phyloP scores from a whole-genome alignment of 2,329 filamentous ascomycete species.

The Hysterium pulicare region DNA sequence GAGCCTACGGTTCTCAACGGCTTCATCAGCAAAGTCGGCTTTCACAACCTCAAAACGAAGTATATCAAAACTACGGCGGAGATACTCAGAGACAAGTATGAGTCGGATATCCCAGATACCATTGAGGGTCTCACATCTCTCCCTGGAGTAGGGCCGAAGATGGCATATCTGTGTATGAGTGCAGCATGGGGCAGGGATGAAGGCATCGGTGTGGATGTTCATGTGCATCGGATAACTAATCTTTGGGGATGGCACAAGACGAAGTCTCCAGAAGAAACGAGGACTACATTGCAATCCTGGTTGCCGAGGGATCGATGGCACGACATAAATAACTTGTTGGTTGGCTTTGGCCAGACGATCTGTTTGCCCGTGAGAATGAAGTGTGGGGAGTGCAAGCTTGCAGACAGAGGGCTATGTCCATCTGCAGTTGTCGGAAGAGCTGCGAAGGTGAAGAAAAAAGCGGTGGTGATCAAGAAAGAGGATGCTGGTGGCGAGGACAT shows the following conservation, averaged over 20 bases:
- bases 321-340: slow-evolving; percentile 86
- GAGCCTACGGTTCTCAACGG: slow-evolving; percentile 64
- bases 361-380: slow-evolving; percentile 75
- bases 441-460: slow-evolving; percentile 50
- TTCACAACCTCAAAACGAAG: slow-evolving; percentile 92
- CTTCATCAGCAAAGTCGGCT: slow-evolving; percentile 80
- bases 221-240: slow-evolving; percentile 93
- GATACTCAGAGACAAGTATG: slow-evolving; percentile 67
- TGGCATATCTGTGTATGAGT: slow-evolving; percentile 85
- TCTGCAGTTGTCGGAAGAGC: slow-evolving; percentile 47
- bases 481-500: slow-evolving; percentile 28
- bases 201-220: slow-evolving; percentile 90
- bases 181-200: slow-evolving; percentile 67
- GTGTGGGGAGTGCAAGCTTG: slow-evolving; percentile 84
- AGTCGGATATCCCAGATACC: slow-evolving; percentile 75
- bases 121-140: slow-evolving; percentile 72
- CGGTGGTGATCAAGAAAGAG: slow-evolving; percentile 34
- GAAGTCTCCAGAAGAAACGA: slow-evolving; percentile 76
- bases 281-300: slow-evolving; percentile 73
- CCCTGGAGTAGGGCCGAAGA: slow-evolving; percentile 89
- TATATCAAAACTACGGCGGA: slow-evolving; percentile 72
- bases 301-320: slow-evolving; percentile 81
- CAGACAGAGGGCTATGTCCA: slow-evolving; percentile 69
- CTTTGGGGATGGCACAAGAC: slow-evolving; percentile 89
- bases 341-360: slow-evolving; percentile 83